Conservation (phyloP, 331 rosid genomes). For the Quercus lobata region DNA sequence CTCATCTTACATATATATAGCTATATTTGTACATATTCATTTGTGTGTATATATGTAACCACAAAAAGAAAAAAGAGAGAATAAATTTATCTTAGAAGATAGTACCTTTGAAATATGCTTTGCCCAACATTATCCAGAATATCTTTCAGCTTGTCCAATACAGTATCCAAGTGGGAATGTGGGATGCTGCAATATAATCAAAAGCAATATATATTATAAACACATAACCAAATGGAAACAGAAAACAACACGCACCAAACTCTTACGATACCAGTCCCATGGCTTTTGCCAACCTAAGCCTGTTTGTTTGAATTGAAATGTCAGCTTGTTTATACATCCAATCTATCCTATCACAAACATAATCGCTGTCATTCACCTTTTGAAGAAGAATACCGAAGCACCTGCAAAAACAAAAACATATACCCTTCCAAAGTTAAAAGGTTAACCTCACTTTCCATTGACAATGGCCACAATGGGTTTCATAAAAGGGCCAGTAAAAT, state of each 20-base stretch:
- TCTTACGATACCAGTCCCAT: conserved; percentile 76
- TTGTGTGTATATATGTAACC: conserved; percentile 9
- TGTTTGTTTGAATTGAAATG: conserved; percentile 76
- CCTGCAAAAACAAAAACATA: conserved; percentile 36
- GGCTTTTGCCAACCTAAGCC: conserved; percentile 97
- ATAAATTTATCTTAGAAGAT: conserved; percentile 22
- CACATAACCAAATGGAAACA: conserved; percentile 23
- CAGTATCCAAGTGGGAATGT: conserved; percentile 97
- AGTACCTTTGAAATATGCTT: conserved; percentile 74
- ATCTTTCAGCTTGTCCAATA: conserved; percentile 88
- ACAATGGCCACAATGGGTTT: neutral
- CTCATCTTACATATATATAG: too few species aligned
- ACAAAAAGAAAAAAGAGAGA: conserved; percentile 10
- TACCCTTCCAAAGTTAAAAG: neutral
- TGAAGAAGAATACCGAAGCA: conserved; percentile 93
- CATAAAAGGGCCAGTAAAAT: neutral
- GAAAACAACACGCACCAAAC: conserved; percentile 7
- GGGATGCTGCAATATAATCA: conserved; percentile 91
- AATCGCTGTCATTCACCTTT: conserved; percentile 80
- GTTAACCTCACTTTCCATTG: neutral
- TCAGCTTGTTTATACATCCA: conserved; percentile 88
- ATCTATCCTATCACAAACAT: conserved; percentile 74
- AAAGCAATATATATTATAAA: conserved; percentile 18
- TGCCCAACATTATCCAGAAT: conserved; percentile 91
- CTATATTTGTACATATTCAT: conserved; percentile 6